Conservation (phyloP, 805 yeast genomes). For the Cyberlindnera mycetangii region DNA sequence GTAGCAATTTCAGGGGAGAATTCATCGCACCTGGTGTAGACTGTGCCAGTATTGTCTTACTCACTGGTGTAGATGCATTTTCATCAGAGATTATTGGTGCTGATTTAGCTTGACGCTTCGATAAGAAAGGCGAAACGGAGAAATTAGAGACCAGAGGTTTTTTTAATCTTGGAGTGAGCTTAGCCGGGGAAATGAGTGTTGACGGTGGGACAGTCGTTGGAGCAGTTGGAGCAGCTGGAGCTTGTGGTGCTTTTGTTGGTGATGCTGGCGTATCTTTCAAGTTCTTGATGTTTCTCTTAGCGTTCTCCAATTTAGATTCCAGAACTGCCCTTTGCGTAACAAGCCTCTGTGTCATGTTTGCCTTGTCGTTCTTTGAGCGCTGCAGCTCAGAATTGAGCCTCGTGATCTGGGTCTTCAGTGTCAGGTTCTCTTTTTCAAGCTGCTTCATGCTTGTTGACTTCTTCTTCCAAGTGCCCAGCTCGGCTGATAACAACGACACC, state of each 20-base stretch:
- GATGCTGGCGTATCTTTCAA: conserved; percentile 21
- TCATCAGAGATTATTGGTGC: neutral
- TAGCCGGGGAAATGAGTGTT: conserved; percentile 17
- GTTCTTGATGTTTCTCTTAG: conserved; percentile 30
- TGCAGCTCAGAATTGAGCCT: conserved; percentile 33
- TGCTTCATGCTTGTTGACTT: conserved; percentile 15
- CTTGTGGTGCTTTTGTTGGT: conserved; percentile 9
- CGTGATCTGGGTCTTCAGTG: conserved; percentile 34
- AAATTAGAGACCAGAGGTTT: conserved; percentile 16
- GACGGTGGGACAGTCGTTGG: no score
- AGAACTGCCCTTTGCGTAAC: conserved; percentile 33
- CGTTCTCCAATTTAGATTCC: conserved; percentile 34
- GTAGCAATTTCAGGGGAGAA: conserved; percentile 24
- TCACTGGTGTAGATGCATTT: conserved; percentile 17
- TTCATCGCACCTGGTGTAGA: conserved; percentile 24
- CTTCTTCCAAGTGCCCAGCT: conserved; percentile 28
- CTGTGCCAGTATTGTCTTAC: conserved; percentile 22
- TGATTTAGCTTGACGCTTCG: conserved; percentile 8
- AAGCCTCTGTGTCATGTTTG: conserved; percentile 30
- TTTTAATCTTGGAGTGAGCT: conserved; percentile 13
- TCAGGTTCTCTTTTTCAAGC: conserved; percentile 30
- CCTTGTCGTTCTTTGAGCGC: conserved; percentile 30
- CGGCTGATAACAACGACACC: conserved; percentile 15
- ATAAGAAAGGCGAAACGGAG: conserved; percentile 26
- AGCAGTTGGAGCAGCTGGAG: no score